Base-by-base conservation (phyloP, 306 rosid species). In the Phaseolus lunatus region DNA sequence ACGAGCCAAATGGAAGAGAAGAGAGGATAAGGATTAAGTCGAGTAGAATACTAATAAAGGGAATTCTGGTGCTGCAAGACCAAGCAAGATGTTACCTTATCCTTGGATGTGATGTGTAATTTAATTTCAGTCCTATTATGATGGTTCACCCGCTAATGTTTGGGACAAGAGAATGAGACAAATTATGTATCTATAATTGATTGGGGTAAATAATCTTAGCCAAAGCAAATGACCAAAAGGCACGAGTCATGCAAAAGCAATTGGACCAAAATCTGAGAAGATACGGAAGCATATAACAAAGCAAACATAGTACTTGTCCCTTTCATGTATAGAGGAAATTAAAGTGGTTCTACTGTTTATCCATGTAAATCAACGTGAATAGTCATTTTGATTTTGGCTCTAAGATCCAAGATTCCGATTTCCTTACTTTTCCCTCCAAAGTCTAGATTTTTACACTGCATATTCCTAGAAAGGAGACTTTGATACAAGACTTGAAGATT, bases 221-320 rank as follows among this genome's bases (percentile, higher is more conserved):
- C 73, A 63, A 63, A 45, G 29, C 27, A 47, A 35, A 85, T 50
- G 35, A 64, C 72, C 77, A 78, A 76, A 85, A 76, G 86, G 61
- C 82, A 79, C 14, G 54, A 58, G 39, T 82, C 66, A 52, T 75
- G 71, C 73, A 57, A n/a, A 65, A 58, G 31, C 62, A 49, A 39
- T 62, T 79, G 86, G 81, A 79, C 84, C 84, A 65, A 82, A 78
- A 85, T 85, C 86, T 80, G 27, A 70, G 41, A 82, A 82, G 80
- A 85, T 76, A 58, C 27, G 72, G 27, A 61, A 33, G 47, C 54
- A 16, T 54, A 65, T 45, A 24, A 27, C 44, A 48, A 56, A 65
- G 22, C 39, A 47, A 72, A 72, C 67, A 50, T 45, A 62, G 61
- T 70, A 78, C 47, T 81, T 73, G 79, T 47, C 83, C 70, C 43